Percentiles rank a stretch among this genome's conserved stretches.
Evolutionary conservation across 495 filamentous ascomycete species (phyloP).

Genomic region (Penicillium silybi): DNA sequence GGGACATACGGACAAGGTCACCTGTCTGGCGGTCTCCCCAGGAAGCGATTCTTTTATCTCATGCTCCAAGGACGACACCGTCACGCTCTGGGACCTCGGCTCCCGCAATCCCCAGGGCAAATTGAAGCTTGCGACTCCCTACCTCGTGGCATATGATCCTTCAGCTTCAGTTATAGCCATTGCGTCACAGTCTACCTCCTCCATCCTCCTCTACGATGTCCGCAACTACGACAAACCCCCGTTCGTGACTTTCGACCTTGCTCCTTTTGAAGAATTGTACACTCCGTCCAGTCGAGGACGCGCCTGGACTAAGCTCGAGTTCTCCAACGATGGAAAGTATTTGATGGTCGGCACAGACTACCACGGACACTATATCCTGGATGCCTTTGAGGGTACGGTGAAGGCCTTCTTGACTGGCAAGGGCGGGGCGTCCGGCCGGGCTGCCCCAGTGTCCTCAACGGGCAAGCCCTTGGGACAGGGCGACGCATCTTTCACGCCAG

Average conservation of each 20-base stretch:
- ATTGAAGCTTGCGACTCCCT: conserved; percentile 69
- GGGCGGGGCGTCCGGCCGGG: conserved; percentile 41
- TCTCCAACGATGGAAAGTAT: conserved; percentile 90
- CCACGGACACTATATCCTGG: conserved; percentile 78
- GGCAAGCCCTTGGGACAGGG: conserved; percentile 59
- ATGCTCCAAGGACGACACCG: conserved; percentile 80
- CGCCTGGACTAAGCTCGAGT: conserved; percentile 83
- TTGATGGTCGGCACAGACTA: conserved; percentile 78
- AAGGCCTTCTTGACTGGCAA: conserved; percentile 58
- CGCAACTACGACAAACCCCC: conserved; percentile 89
- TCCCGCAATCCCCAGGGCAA: conserved; percentile 72
- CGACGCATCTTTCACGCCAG: conserved; percentile 82
- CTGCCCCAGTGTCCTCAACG: conserved; percentile 42
- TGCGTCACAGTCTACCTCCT: conserved; percentile 70
- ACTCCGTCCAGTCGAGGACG: conserved; percentile 46
- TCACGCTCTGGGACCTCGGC: conserved; percentile 78
- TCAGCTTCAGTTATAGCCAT: conserved; percentile 88
- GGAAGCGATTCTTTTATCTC: conserved; percentile 87
- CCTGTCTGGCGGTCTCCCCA: conserved; percentile 60
- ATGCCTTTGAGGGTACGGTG: conserved; percentile 78
- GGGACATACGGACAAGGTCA: conserved; percentile 80
- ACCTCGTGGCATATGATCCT: conserved; percentile 82
- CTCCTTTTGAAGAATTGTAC: conserved; percentile 54
- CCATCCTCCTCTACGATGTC: conserved; percentile 85
- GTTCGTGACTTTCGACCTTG: conserved; percentile 79